Conservation (phyloP, 164 flowering plant species). For the Chloranthus sessilifolius region DNA sequence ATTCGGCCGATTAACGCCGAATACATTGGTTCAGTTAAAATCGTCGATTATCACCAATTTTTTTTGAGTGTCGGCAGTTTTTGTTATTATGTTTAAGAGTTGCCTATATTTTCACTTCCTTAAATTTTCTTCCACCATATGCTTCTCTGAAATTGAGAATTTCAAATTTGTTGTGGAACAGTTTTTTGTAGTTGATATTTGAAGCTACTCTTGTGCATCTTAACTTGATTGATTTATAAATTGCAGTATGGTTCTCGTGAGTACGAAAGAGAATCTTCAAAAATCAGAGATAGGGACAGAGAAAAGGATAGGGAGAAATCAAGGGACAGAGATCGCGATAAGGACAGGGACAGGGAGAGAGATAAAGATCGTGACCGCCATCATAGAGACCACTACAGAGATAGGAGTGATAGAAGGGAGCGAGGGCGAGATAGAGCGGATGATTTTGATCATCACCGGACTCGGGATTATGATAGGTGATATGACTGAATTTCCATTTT, state of each 20-base stretch:
- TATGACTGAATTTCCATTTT: background rate
- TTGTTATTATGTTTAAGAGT: no score
- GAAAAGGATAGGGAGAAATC: slow-evolving; percentile 37
- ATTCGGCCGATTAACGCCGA: no score
- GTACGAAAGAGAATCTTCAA: slow-evolving; percentile 50
- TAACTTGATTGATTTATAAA: background rate
- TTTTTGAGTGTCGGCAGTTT: no score
- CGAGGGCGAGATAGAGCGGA: slow-evolving; percentile 54
- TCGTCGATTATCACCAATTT: no score
- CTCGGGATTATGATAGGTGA: slow-evolving; percentile 69
- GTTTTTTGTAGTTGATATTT: background rate
- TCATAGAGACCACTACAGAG: slow-evolving; percentile 50
- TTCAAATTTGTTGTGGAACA: no score
- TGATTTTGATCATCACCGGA: slow-evolving; percentile 51
- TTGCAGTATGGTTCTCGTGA: slow-evolving; percentile 60
- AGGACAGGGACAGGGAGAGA: slow-evolving; percentile 29
- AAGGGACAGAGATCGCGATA: slow-evolving; percentile 28
- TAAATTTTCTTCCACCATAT: no score
- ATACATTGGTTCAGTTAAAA: no score
- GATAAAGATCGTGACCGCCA: slow-evolving; percentile 36
- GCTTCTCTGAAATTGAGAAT: no score
- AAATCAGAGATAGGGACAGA: slow-evolving; percentile 56
- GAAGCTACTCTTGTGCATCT: background rate
- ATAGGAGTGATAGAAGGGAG: slow-evolving; percentile 63
- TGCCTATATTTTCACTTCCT: no score